Evolutionary conservation across 805 yeast species (phyloP), one percentile per base, ranked within the genome.

Genomic region (Saturnispora halmiae): DNA sequence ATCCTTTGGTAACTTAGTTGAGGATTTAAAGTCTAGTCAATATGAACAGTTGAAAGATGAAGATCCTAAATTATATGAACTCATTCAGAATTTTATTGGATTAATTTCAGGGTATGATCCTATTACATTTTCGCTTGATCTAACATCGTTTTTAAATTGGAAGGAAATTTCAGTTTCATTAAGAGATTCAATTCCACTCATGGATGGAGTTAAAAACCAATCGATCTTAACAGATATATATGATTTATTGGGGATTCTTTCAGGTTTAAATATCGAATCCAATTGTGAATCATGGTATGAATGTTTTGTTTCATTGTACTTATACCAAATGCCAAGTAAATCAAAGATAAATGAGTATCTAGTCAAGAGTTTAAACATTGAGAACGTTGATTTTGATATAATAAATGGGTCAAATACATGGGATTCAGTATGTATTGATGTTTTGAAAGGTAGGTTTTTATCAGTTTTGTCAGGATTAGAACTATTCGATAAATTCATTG

Each of bases 251-350:
- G 54, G 64, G 13, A 60, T 72, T 4, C 52, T 72, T 46, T 65
- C 73, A 3, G 80, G 79, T 1, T 60, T 62, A 28, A 66, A 69
- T 36, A 79, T 80, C 18, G 54, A 74, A 3, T 63, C 64, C 13
- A 66, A 63, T 50, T 70, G 83, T 13, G 63, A 65, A 6, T 59
- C 73, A 0, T 82, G 94, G 94, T 81, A 77, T 53, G 92, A 82
- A 52, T 65, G 77, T 11, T 67, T 75, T 8, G 37, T 60, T 33
- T 56, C 60, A 0, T 55, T 52, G 15, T 61, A 40, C 35, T 43
- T 78, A 29, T 83, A 65, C 52, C 78, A 77, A 51, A 68, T 81
- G 59, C 86, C 76, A 50, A 67, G 75, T 4, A 39, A 53, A 9
- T 64, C 66, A 28, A 51, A 72, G 21, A 45, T 70, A 1, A 46